These are phyloP conservation scores for Fragaria vesca DNA, from an alignment of 306 rosid species.

Conservation along the genomic window DNA sequence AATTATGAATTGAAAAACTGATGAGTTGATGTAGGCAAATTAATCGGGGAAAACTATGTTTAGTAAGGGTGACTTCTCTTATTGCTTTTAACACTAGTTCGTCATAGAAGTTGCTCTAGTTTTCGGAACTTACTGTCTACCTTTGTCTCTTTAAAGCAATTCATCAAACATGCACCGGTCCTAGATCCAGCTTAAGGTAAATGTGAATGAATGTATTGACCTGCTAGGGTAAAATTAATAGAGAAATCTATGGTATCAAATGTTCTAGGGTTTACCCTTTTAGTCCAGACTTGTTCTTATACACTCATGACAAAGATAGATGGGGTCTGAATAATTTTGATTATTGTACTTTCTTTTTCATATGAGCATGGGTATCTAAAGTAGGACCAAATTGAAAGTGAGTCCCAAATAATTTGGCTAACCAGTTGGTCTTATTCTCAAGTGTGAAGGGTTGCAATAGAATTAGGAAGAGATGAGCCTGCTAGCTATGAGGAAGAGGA, in stretches of 20 bases:
- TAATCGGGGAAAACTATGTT: neutral
- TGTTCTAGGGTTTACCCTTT: neutral
- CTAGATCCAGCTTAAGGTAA: neutral
- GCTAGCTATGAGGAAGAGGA: neutral
- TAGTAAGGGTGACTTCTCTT: neutral
- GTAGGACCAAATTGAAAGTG: constrained; percentile 13
- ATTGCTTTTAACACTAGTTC: neutral
- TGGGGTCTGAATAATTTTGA: neutral
- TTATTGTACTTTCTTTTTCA: constrained; percentile 9
- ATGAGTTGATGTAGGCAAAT: neutral
- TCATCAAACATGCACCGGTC: too few relatives aligned
- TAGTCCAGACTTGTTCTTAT: neutral
- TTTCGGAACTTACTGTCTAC: too few relatives aligned
- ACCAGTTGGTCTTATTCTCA: neutral
- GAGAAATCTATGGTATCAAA: neutral
- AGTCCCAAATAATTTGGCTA: constrained; percentile 19
- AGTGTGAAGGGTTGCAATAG: neutral
- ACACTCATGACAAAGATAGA: constrained; percentile 1
- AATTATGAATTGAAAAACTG: neutral
- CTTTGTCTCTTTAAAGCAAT: neutral
- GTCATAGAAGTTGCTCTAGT: too few relatives aligned
- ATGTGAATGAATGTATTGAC: neutral
- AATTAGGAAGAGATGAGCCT: neutral
- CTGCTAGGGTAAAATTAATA: neutral
- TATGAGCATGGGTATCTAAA: neutral